A percentile compares a stretch with the other conserved stretches of the same genome.
Conservation (phyloP, 2,329 filamentous ascomycete genomes). For the Diaporthe caulivora region DNA sequence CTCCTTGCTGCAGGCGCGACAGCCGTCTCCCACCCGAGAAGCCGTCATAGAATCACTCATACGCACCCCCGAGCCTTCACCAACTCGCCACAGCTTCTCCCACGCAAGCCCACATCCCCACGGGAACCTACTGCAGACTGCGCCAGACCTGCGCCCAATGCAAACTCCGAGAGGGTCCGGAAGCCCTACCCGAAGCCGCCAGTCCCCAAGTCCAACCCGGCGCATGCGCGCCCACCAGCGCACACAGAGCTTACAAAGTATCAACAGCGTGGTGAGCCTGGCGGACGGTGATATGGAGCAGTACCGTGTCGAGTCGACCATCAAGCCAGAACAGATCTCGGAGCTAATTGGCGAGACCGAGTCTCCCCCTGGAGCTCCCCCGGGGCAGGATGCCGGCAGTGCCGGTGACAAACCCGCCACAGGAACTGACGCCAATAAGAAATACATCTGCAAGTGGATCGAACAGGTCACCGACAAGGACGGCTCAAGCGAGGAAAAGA, state of each 20-base stretch:
- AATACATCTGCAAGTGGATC: slow-evolving; percentile 39
- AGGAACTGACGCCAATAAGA: slow-evolving; percentile 34
- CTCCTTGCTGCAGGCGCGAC: slow-evolving; percentile 36
- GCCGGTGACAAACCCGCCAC: background rate
- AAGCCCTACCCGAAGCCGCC: slow-evolving; percentile 34
- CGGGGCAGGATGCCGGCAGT: slow-evolving; percentile 5
- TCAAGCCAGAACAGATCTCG: slow-evolving; percentile 39
- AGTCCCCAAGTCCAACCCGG: slow-evolving; percentile 37
- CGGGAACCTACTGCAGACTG: slow-evolving; percentile 33
- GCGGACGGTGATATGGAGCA: slow-evolving; percentile 40
- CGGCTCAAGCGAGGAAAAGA: slow-evolving; percentile 53
- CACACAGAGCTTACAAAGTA: slow-evolving; percentile 37
- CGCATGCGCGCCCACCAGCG: slow-evolving; percentile 40
- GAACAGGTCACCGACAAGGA: slow-evolving; percentile 35
- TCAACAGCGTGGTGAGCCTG: slow-evolving; percentile 39
- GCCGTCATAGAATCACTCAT: slow-evolving; percentile 32
- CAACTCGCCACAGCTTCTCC: slow-evolving; percentile 39
- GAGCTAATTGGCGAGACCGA: slow-evolving; percentile 40
- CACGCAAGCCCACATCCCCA: slow-evolving; percentile 32
- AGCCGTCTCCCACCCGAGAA: slow-evolving; percentile 36
- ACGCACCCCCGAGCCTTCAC: slow-evolving; percentile 37
- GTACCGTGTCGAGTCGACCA: slow-evolving; percentile 38
- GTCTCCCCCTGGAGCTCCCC: background rate
- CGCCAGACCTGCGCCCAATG: slow-evolving; percentile 36
- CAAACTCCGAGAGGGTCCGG: slow-evolving; percentile 31